Percentiles rank a stretch among this genome's conserved stretches.
Conservation (phyloP, 345 rosid genomes). For the Crucihimalaya himalaica region DNA sequence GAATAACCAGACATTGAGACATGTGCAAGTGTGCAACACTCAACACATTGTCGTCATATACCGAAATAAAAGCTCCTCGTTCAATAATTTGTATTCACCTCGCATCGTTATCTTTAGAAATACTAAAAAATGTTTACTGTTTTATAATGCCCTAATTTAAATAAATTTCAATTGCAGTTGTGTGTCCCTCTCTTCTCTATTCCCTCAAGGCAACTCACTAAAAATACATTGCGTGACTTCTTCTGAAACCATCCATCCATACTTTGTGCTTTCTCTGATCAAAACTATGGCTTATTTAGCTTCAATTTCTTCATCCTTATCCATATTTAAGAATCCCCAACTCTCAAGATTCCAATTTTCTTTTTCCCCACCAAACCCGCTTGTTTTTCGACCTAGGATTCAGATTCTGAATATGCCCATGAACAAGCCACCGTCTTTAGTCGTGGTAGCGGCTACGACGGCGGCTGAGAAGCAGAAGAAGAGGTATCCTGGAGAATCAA, state of each 20-base stretch:
- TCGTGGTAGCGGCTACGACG: conserved; percentile 51
- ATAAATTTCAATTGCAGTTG: not conserved
- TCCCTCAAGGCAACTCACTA: conserved; percentile 29
- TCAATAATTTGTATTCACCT: too few species aligned
- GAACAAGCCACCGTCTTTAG: conserved; percentile 34
- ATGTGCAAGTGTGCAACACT: too few species aligned
- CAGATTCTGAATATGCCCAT: conserved; percentile 44
- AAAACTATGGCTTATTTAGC: conserved; percentile 64
- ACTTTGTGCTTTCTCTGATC: conserved; percentile 9
- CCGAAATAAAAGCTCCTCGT: too few species aligned
- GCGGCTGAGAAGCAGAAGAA: conserved; percentile 71
- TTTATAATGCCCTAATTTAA: not conserved
- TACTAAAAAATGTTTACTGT: not conserved
- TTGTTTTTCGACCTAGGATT: conserved; percentile 37
- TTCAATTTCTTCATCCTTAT: conserved; percentile 51
- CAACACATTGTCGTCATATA: too few species aligned
- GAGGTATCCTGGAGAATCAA: conserved; percentile 85
- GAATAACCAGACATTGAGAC: too few species aligned
- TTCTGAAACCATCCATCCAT: conserved; percentile 18
- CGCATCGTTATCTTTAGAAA: too few species aligned
- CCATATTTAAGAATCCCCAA: conserved; percentile 47
- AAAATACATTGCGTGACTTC: conserved; percentile 40
- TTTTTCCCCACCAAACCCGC: conserved; percentile 35
- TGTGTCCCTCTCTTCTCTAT: conserved; percentile 19
- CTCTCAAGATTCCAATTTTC: conserved; percentile 26